Evolutionary conservation across 148 eudicot species (phyloP).

Genomic region (Oxyria digyna): DNA sequence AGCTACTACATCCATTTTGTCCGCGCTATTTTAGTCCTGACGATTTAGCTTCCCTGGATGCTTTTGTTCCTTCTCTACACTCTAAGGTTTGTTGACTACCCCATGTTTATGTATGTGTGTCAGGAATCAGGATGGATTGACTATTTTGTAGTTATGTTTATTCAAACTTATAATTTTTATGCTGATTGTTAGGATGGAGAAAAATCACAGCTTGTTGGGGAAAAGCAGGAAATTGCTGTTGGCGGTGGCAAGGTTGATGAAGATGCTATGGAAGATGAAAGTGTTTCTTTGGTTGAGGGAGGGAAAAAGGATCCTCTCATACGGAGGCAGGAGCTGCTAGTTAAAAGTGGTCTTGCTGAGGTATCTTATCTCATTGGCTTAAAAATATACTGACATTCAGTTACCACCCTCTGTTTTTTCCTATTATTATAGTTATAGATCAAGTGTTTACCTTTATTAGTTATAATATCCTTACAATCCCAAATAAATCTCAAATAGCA

Average conservation of each 20-base stretch:
- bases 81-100: slow-evolving; percentile 33
- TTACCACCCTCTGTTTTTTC: neutral
- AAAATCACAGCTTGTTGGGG: slow-evolving; percentile 15
- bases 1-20: slow-evolving; percentile 72
- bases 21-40: slow-evolving; percentile 74
- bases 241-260: slow-evolving; percentile 21
- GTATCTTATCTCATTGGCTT: slow-evolving; percentile 28
- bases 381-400: neutral
- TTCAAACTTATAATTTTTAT: neutral
- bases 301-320: slow-evolving; percentile 78
- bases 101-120: neutral
- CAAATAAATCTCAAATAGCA: neutral
- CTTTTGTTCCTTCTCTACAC: slow-evolving; percentile 54
- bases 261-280: slow-evolving; percentile 15
- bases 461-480: too few species aligned
- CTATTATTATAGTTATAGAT: neutral
- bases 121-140: too few species aligned
- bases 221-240: slow-evolving; percentile 18
- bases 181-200: slow-evolving; percentile 24
- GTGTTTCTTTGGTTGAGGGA: slow-evolving; percentile 33
- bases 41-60: slow-evolving; percentile 52
- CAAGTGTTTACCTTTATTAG: too few species aligned
- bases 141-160: neutral
- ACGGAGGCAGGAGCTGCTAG: slow-evolving; percentile 72
- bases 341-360: slow-evolving; percentile 96